Evolutionary conservation across 1,139 yeast species (phyloP), one percentile per base, ranked within the genome.

Genomic region (Candida sojae): DNA sequence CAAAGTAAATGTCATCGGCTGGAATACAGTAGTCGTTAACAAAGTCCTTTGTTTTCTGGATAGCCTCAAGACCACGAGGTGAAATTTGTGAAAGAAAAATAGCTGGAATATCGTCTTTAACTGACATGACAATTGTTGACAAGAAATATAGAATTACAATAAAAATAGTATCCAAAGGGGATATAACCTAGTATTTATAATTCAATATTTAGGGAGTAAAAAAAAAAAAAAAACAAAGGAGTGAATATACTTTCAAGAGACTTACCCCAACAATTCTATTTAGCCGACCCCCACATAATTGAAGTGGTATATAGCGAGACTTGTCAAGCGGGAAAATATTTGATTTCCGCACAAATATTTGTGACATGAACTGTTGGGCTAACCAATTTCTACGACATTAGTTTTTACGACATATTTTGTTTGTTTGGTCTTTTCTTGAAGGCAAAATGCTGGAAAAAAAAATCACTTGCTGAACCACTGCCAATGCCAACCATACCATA

Each of bases 11-110:
- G 13, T 64, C 62, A 56, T 80, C 85, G 1, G 83, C 84, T 3
- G 90, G 89, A 41, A 80, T 57, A 59, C 86, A 81, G 57, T 82
- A 84, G 34, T 77, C 71, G 40, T 82, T 80, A 25, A 84, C 84
- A 58, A 84, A 84, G 47, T 73, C 73, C 57, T 79, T 78, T 46
- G 68, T 60, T 48, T 68, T 75, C 49, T 70, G 75, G 45, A 84
- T 74, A 21, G 83, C 70, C 43, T 77, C 84, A 44, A 75, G 63
- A 3, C 83, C 88, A 38, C 72, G 66, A 5, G 79, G 77, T 2
- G 82, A 71, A 47, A 84, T 41, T 48, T 74, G 64, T 48, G 71
- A 75, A 30, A 68, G 57, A 58, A 75, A 75, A 12, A 74, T 61
- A 6, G 77, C 76, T 4, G 80, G 80, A 39, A 75, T 74, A 42